phyloP scores from a whole-genome alignment of 345 rosid species.

The Acer saccharum region DNA sequence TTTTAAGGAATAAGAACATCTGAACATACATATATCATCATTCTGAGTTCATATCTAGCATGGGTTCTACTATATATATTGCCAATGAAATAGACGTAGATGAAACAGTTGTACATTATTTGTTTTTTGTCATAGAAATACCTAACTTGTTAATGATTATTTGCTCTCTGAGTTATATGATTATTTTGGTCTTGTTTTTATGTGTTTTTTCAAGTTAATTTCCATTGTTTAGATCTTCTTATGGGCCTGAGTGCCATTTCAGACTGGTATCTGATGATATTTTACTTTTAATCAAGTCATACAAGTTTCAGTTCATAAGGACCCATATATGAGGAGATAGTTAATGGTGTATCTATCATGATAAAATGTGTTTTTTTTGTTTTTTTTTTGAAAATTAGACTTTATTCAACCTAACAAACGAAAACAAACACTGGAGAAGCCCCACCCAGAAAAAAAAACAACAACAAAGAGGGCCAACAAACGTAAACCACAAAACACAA shows the following conservation, averaged over 20 bases:
- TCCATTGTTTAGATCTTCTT: too few relatives aligned
- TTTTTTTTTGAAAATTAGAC: too few relatives aligned
- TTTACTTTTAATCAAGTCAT: too few relatives aligned
- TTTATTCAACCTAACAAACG: too few relatives aligned
- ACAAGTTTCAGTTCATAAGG: background rate
- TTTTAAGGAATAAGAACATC: too few relatives aligned
- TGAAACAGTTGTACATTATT: background rate
- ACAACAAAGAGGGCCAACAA: too few relatives aligned
- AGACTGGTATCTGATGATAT: background rate
- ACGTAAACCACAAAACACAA: too few relatives aligned
- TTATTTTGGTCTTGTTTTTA: background rate
- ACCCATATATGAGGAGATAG: conserved; percentile 11
- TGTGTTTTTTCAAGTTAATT: background rate
- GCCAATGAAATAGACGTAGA: background rate
- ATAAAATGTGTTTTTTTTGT: too few relatives aligned
- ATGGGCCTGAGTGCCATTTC: too few relatives aligned
- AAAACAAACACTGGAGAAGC: too few relatives aligned
- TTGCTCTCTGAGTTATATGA: background rate
- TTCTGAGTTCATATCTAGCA: background rate
- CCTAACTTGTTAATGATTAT: background rate
- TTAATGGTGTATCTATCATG: background rate
- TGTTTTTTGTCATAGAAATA: background rate
- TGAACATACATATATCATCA: too few relatives aligned
- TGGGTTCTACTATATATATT: background rate
- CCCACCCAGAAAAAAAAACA: too few relatives aligned